These are phyloP conservation scores for Epithemia pelagica DNA, from an alignment of 108 stramenopile genomes.

Conservation along the genomic window DNA sequence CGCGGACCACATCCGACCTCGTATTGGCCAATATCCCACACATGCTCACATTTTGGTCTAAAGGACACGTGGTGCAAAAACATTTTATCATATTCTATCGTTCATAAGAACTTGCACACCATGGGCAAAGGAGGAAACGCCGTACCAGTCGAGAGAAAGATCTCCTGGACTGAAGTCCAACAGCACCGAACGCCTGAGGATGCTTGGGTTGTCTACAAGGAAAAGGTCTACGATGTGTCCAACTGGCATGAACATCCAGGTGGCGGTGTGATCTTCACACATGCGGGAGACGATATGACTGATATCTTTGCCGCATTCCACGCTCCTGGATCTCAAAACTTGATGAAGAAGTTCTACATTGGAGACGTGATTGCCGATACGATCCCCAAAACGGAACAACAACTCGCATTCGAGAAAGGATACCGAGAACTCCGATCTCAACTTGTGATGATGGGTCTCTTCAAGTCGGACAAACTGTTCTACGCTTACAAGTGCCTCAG, in stretches of 20 bases:
- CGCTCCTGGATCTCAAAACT: conserved; percentile 79
- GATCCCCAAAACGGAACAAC: conserved; percentile 68
- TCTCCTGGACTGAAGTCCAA: conserved; percentile 87
- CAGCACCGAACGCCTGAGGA: conserved; percentile 89
- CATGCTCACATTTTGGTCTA: no score
- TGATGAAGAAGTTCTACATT: conserved; percentile 91
- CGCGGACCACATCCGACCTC: no score
- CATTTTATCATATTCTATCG: no score
- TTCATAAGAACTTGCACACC: no score
- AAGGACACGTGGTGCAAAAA: no score
- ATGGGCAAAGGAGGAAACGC: conserved; percentile 88
- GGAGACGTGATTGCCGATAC: conserved; percentile 85
- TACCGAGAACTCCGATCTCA: conserved; percentile 89
- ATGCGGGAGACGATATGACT: conserved; percentile 98
- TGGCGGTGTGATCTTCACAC: conserved; percentile 95
- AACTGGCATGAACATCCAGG: conserved; percentile 97
- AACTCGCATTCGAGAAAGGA: conserved; percentile 92
- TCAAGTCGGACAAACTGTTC: conserved; percentile 83
- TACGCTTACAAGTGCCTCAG: conserved; percentile 91
- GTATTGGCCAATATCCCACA: no score
- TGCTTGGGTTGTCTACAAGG: conserved; percentile 91
- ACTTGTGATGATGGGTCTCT: conserved; percentile 91
- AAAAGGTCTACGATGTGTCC: conserved; percentile 97
- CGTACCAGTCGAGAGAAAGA: conserved; percentile 34
- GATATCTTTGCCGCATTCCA: conserved; percentile 99